Evolutionary conservation across 805 yeast genomes (phyloP).

Genomic region (Teunomyces funiuensis): DNA sequence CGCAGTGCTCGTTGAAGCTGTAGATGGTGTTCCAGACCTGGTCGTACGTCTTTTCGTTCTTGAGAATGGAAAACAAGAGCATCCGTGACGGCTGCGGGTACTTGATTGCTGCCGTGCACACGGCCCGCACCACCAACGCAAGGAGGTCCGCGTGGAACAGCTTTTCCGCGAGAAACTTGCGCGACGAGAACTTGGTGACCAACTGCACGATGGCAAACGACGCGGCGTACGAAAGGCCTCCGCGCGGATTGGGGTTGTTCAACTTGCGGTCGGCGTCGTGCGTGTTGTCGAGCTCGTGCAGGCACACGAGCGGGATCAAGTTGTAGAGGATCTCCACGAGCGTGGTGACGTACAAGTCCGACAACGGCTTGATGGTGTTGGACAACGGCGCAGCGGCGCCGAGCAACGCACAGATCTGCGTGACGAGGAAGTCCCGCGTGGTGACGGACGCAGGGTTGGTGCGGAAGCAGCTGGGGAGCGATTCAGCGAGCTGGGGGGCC

Average conservation of each 20-base stretch:
- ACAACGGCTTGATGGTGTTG: conserved; percentile 21
- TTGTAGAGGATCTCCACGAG: conserved; percentile 63
- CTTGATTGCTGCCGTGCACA: conserved; percentile 53
- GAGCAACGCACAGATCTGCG: conserved; percentile 49
- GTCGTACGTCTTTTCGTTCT: conserved; percentile 39
- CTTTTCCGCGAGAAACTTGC: conserved; percentile 35
- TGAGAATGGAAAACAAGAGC: conserved; percentile 50
- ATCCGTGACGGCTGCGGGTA: conserved; percentile 53
- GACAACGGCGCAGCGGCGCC: conserved; percentile 19
- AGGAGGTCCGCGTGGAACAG: conserved; percentile 52
- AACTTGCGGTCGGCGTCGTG: conserved; percentile 23
- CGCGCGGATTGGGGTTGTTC: conserved; percentile 33
- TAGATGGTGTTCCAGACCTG: conserved; percentile 35
- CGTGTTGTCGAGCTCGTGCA: conserved; percentile 21
- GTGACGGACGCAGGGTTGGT: conserved; percentile 45
- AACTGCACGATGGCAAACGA: conserved; percentile 46
- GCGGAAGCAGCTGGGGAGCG: conserved; percentile 55
- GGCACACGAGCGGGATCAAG: conserved; percentile 42
- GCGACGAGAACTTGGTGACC: conserved; percentile 36
- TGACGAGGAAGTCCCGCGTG: conserved; percentile 61
- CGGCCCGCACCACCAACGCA: conserved; percentile 57
- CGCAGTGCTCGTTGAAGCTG: conserved; percentile 27
- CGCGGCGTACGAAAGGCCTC: conserved; percentile 53
- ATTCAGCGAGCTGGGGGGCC: conserved; percentile 41
- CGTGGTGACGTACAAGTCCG: conserved; percentile 40